phyloP scores from a whole-genome alignment of 1,284 basidiomycete genomes.

The Boletus semigastroideus region DNA sequence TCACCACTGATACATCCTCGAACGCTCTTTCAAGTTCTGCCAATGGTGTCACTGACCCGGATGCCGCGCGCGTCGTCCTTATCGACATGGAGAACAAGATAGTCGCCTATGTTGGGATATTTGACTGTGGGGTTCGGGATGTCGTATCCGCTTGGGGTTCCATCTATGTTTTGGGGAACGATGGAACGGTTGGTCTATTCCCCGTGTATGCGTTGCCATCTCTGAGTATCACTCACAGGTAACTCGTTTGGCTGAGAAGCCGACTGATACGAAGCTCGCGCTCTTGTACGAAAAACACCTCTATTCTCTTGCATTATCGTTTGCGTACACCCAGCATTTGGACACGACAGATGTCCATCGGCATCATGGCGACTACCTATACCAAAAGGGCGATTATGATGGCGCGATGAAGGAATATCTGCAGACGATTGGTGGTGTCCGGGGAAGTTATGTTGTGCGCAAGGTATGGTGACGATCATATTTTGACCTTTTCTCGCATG shows the following conservation, averaged over 20 bases:
- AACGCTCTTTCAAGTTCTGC: slow-evolving; percentile 63
- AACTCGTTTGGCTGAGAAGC: slow-evolving; percentile 72
- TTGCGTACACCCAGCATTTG: slow-evolving; percentile 77
- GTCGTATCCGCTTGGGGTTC: slow-evolving; percentile 79
- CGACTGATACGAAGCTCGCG: slow-evolving; percentile 77
- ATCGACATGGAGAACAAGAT: slow-evolving; percentile 95
- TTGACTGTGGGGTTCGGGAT: slow-evolving; percentile 77
- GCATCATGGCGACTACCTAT: slow-evolving; percentile 91
- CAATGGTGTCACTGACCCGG: slow-evolving; percentile 45
- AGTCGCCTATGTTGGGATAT: slow-evolving; percentile 79
- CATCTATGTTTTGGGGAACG: slow-evolving; percentile 75
- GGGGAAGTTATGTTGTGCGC: slow-evolving; percentile 95
- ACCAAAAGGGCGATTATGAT: slow-evolving; percentile 90
- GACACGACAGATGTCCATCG: slow-evolving; percentile 85
- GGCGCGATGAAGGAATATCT: slow-evolving; percentile 92
- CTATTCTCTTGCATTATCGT: slow-evolving; percentile 71
- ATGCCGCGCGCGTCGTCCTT: slow-evolving; percentile 85
- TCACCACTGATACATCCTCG: slow-evolving; percentile 48
- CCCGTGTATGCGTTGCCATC: not conserved
- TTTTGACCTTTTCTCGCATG: not conserved
- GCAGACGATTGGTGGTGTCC: slow-evolving; percentile 85
- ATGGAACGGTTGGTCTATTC: slow-evolving; percentile 59
- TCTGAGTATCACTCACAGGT: slow-evolving; percentile 44
- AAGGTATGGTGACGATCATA: slow-evolving; percentile 55
- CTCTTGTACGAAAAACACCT: slow-evolving; percentile 78